A percentile compares a stretch with the other conserved stretches of the same genome.
Conservation (phyloP, 768 basidiomycete genomes). For the Hericium rajendrae region DNA sequence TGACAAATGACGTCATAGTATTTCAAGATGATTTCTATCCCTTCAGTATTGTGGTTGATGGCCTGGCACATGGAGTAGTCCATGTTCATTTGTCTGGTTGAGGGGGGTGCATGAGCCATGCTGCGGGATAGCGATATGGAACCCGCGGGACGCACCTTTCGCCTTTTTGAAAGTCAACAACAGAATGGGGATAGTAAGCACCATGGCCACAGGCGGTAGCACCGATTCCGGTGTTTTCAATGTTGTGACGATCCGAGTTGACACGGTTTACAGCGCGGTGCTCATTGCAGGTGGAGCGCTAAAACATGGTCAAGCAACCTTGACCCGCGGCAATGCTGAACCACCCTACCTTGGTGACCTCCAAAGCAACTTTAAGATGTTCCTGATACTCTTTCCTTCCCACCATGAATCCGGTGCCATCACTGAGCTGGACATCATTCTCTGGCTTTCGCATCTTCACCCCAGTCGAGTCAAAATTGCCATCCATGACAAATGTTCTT, state of each 20-base stretch:
- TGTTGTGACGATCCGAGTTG: neutral
- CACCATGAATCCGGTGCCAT: neutral
- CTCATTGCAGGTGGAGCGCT: neutral
- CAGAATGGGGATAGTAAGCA: neutral
- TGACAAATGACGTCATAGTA: neutral
- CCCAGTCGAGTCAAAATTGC: neutral
- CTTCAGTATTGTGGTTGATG: neutral
- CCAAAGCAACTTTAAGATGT: neutral
- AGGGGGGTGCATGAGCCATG: too few species aligned
- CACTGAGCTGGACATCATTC: neutral
- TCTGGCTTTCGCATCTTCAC: neutral
- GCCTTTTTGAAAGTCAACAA: neutral
- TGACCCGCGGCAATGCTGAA: neutral
- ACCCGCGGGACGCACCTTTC: too few species aligned
- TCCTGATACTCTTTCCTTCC: neutral
- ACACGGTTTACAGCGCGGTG: neutral
- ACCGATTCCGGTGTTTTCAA: neutral
- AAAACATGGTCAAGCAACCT: neutral
- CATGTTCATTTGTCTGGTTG: neutral
- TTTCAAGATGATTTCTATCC: neutral
- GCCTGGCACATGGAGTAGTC: neutral
- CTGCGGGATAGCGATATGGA: too few species aligned
- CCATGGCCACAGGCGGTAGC: neutral
- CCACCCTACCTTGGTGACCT: neutral
- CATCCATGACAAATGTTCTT: neutral